Evolutionary conservation across 257 asterid genomes (phyloP), one percentile per base, ranked within the genome.

Genomic region (Ligustrum vulgare): DNA sequence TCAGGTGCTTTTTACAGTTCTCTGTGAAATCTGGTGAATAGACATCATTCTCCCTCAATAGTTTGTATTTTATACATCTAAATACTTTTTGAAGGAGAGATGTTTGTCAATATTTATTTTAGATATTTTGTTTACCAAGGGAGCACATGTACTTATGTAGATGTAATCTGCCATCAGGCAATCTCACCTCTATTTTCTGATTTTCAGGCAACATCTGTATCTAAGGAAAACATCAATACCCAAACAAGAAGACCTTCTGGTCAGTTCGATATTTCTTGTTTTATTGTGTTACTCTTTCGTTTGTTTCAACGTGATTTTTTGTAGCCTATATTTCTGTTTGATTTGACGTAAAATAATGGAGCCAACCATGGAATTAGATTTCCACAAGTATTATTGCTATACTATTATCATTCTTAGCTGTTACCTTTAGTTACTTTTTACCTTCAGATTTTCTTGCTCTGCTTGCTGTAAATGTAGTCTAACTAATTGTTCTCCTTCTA

Each of bases 211-310:
- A 56, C 85, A 54, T 62, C 96, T 72, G 84, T 88, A 70, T 68
- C 89, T 65, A 86, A 70, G 69, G 92, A 78, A 70, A 84, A 37
- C 71, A 82, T 54, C 80, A 77, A 67, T 71, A 41, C 87, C 60
- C 85, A 90, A n/a, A 25, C 56, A 58, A 88, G 89, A 69, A 87
- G 84, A 72, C 56, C 93, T 82, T 77, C 96, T 77, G 97, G 98
- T 93, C 76, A 84, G 89, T 72, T 76, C 66, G 16, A 8, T 67
- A 6, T 73, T 81, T 56, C 15, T 16, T 47, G 20, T 16, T 36
- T 76, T 72, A 32, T 71, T 51, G 58, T 70, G 31, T 36, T 72
- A 65, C 23, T 66, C 22, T 33, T 56, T n/a, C 2, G 32, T 20
- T 22, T 20, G 65, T n/a, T 56, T 60, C 33, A 60, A 22, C 5